A percentile compares a stretch with the other conserved stretches of the same genome.
phyloP scores from a whole-genome alignment of 306 rosid genomes.

The Comarum palustre region DNA sequence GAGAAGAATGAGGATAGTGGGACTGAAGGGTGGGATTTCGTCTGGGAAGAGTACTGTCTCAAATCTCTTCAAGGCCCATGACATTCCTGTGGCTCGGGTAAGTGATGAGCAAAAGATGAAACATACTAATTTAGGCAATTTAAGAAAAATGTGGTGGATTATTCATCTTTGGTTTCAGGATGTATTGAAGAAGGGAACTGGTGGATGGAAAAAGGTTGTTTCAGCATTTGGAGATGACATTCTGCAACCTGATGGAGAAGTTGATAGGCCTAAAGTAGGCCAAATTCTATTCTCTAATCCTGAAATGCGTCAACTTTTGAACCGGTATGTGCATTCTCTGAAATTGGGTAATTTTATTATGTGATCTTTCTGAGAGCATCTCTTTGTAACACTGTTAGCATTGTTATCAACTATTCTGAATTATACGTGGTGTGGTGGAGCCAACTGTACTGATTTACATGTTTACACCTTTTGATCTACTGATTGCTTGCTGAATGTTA shows the following conservation, averaged over 20 bases:
- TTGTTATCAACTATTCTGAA: not conserved
- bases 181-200: constrained; percentile 60
- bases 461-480: not conserved
- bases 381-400: not conserved
- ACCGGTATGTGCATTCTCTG: constrained; percentile 39
- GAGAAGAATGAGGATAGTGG: constrained; percentile 62
- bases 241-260: constrained; percentile 63
- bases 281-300: constrained; percentile 79
- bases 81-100: constrained; percentile 72
- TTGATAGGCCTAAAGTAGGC: constrained; percentile 70
- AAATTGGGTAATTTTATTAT: not conserved
- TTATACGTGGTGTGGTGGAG: not conserved
- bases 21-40: constrained; percentile 76
- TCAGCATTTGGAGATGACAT: constrained; percentile 70
- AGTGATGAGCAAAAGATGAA: not conserved
- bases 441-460: not conserved
- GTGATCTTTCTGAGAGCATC: not conserved
- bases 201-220: constrained; percentile 74
- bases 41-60: constrained; percentile 88
- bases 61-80: constrained; percentile 64
- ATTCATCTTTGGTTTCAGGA: constrained; percentile 39
- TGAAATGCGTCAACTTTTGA: constrained; percentile 67
- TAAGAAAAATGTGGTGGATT: not conserved
- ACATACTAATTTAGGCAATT: not conserved
- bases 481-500: not conserved